Evolutionary conservation across 345 rosid genomes (phyloP), one percentile per base, ranked within the genome.

Genomic region (Viola odorata): DNA sequence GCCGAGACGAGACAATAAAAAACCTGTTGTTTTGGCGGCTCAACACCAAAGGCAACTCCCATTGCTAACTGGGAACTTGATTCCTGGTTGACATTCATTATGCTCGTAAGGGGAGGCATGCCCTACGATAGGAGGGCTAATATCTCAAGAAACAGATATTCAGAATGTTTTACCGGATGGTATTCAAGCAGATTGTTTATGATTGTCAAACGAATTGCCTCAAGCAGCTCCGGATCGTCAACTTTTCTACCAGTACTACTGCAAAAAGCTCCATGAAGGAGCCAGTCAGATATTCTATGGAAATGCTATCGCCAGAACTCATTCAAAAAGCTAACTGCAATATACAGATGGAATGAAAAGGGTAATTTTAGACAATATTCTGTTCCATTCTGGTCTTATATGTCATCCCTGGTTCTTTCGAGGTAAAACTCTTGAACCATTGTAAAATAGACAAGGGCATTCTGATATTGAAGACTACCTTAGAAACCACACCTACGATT

Each of bases 61-160:
- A 94, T 79, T 51, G 99, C 99, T 63, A 94, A 76, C 72, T 90
- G 96, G 36, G 99, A 80, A 74, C 99, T 90, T 67, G 99, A 90
- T 78, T 94, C 99, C 99, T 94, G 79, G 64, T 49, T 63, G 70
- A 69, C 66, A 50, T 36, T 52, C n/a, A 53, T 53, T 57, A 65
- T 41, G 60, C 51, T 62, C 10, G 64, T 15, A 62, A 38, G 57
- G 44, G 36, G 55, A 64, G 53, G 32, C 7, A 51, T 60, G 15
- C 50, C 8, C 42, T 36, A 48, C 45, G 9, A 15, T 5, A 15
- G 38, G 56, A 65, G 53, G 44, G 32, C 49, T 36, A 53, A 36
- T 41, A 52, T 8, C 42, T 17, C 12, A 60, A 62, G 65, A 71
- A 50, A 48, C 13, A 41, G 15, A 60, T 16, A 45, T n/a, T 17